Base-by-base conservation (phyloP, 176 grass and related monocot genomes). In the Tillandsia leiboldiana region DNA sequence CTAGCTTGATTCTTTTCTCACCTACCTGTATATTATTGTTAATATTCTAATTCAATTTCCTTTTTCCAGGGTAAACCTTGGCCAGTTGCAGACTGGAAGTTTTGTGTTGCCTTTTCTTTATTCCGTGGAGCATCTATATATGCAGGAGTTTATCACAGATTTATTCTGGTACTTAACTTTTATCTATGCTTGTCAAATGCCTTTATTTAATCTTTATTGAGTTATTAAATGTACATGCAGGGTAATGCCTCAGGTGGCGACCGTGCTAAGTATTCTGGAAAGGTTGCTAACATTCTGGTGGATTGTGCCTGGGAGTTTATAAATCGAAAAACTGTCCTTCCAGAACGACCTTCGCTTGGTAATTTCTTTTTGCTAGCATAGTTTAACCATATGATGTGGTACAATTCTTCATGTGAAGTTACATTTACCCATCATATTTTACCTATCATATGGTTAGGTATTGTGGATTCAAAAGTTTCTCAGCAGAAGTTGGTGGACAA, bases 181-280 rank as follows among this genome's bases (percentile, higher is more conserved):
- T 54, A 24, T 65, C 66, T 54, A 66, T 75, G 29, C 33, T 23
- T 53, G 20, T 20, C 70, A n/a, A 53, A 68, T 76, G 51, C 76
- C 17, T 70, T 48, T 70, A 63, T 27, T 47, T 1, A 49, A 12
- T 15, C 71, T 48, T 51, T 80, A 8, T 73, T 14, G 72, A 82
- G 73, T 80, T 20, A 80, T 85, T 80, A 53, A 76, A 71, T 65
- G 73, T 70, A 50, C 56, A 82, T 56, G 53, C 80, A 97, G 93
- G 94, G 94, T 75, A 97, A 97, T 90, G 89, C 94, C 74, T 92
- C 93, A 50, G 94, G 94, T 72, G 94, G 94, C 26, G 89, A 97
- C 57, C 86, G 89, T 63, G 94, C 94, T 82, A 87, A 65, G 86
- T 70, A 84, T 72, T 9, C 48, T 66, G 89, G 89, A 57, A 90